Percentiles rank a stretch among this genome's conserved stretches.
These are phyloP conservation scores for Orbilia quercus DNA, from an alignment of 2,329 filamentous ascomycete species.

Conservation along the genomic window DNA sequence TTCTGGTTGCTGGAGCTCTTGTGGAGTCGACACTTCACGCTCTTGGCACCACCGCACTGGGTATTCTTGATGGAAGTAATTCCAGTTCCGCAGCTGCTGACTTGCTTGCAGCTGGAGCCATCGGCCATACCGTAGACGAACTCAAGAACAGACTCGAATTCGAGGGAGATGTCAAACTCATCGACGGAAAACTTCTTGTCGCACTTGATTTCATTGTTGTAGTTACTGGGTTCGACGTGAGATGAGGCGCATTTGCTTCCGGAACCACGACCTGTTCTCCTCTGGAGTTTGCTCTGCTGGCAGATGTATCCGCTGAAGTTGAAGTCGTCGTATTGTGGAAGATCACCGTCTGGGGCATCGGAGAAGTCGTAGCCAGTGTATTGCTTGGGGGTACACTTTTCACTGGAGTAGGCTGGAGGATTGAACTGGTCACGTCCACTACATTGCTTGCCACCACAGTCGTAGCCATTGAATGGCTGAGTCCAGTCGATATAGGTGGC, in stretches of 20 bases:
- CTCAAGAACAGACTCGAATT: constrained; percentile 80
- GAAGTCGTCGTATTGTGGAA: constrained; percentile 48
- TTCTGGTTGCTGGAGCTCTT: constrained; percentile 53
- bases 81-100: constrained; percentile 72
- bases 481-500: constrained; percentile 50
- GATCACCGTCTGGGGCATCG: constrained; percentile 44
- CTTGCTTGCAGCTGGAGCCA: constrained; percentile 83
- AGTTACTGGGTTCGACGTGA: constrained; percentile 63
- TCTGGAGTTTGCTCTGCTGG: constrained; percentile 49
- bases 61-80: constrained; percentile 81
- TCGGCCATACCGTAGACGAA: constrained; percentile 90
- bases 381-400: constrained; percentile 45
- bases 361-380: constrained; percentile 47
- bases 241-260: constrained; percentile 63
- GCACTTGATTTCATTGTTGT: constrained; percentile 65
- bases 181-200: constrained; percentile 71
- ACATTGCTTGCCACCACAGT: constrained; percentile 41
- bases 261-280: constrained; percentile 33
- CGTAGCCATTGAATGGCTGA: constrained; percentile 40
- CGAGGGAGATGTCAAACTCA: constrained; percentile 64
- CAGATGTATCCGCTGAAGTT: constrained; percentile 51
- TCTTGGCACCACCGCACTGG: constrained; percentile 91
- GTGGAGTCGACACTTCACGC: constrained; percentile 72
- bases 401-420: constrained; percentile 40
- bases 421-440: constrained; percentile 39